A percentile compares a stretch with the other conserved stretches of the same genome.
These are phyloP conservation scores for Ceratobasidium sp. DNA, from an alignment of 1,284 basidiomycete genomes.

Conservation along the genomic window DNA sequence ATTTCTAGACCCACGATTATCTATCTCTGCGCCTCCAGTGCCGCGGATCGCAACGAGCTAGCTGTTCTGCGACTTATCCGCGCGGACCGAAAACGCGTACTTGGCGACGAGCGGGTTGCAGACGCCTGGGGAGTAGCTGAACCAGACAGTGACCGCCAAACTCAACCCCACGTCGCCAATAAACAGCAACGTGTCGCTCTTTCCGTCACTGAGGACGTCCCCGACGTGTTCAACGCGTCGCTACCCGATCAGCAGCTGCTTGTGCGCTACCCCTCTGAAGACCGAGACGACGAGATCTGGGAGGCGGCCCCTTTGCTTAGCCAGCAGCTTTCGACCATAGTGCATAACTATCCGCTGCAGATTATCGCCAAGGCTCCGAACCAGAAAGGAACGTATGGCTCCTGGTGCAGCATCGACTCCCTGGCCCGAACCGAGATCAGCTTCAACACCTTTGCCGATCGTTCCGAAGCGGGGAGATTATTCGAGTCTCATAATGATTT, in stretches of 20 bases:
- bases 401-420: not conserved
- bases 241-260: not conserved
- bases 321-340: not conserved
- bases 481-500: not conserved
- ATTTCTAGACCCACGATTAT: not conserved
- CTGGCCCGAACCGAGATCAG: not conserved
- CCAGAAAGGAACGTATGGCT: not conserved
- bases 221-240: not conserved
- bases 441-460: not conserved
- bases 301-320: not conserved
- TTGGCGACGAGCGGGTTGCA: not conserved
- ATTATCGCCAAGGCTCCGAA: conserved; percentile 10
- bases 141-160: not conserved
- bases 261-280: not conserved
- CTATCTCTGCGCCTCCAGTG: not conserved
- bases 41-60: not conserved
- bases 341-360: not conserved
- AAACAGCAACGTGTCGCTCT: not conserved
- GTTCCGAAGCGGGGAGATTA: not conserved
- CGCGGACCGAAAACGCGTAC: not conserved
- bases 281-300: not conserved
- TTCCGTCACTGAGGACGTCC: not conserved
- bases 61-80: not conserved
- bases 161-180: not conserved
- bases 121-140: conserved; percentile 9